Evolutionary conservation across 495 filamentous ascomycete species (phyloP).

Genomic region (Aspergillus sparsus): DNA sequence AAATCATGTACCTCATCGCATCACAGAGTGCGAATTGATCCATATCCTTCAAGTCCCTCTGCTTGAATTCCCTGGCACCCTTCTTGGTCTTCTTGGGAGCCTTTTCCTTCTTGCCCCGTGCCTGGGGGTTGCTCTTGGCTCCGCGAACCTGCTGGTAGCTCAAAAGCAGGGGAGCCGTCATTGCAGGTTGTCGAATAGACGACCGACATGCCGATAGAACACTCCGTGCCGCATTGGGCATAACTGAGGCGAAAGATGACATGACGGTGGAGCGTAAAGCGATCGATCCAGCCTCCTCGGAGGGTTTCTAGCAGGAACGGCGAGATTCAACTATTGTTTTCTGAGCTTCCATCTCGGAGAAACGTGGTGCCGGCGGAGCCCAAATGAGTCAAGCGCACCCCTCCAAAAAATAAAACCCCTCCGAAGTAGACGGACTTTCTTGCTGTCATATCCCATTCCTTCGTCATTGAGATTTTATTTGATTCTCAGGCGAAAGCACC

Average conservation of each 20-base stretch:
- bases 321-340: slow-evolving; percentile 25
- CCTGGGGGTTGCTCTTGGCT: slow-evolving; percentile 37
- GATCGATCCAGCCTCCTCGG: not conserved
- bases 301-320: slow-evolving; percentile 38
- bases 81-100: slow-evolving; percentile 70
- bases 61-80: slow-evolving; percentile 59
- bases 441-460: slow-evolving; percentile 26
- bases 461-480: slow-evolving; percentile 17
- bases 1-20: slow-evolving; percentile 75
- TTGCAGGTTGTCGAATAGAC: slow-evolving; percentile 33
- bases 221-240: slow-evolving; percentile 45
- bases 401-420: slow-evolving; percentile 17
- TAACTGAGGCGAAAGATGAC: slow-evolving; percentile 41
- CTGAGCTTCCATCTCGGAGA: slow-evolving; percentile 32
- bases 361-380: slow-evolving; percentile 34
- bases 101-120: slow-evolving; percentile 46
- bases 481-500: slow-evolving; percentile 12
- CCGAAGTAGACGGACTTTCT: slow-evolving; percentile 1
- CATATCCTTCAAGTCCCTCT: slow-evolving; percentile 60
- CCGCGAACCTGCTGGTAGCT: slow-evolving; percentile 43
- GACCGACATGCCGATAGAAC: slow-evolving; percentile 41
- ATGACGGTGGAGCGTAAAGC: slow-evolving; percentile 25
- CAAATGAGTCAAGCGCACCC: slow-evolving; percentile 18
- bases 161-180: slow-evolving; percentile 36
- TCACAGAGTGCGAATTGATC: slow-evolving; percentile 81